Conservation (phyloP, 306 rosid species). For the Trifolium pratense region DNA sequence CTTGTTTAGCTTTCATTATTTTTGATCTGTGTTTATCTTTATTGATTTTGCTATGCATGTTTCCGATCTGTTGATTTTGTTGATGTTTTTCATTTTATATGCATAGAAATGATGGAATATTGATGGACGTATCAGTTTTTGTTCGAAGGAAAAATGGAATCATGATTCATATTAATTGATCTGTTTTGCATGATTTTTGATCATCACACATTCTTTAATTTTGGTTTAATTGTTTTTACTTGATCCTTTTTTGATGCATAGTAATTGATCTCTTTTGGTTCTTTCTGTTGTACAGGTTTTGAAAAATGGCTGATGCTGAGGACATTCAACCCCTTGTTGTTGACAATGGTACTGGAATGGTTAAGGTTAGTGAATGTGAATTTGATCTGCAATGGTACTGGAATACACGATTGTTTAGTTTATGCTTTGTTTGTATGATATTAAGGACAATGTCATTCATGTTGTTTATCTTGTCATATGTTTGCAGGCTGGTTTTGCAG, state of each 20-base stretch:
- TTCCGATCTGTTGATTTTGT: constrained; percentile 34
- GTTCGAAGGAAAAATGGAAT: not conserved
- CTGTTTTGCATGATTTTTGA: constrained; percentile 21
- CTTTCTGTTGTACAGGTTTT: constrained; percentile 42
- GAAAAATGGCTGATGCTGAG: constrained; percentile 63
- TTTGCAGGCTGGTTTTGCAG: constrained; percentile 71
- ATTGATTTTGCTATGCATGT: not conserved
- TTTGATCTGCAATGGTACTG: not conserved
- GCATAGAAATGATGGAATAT: constrained; percentile 5
- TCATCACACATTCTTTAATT: no score
- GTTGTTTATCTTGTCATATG: not conserved
- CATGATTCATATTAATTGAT: not conserved
- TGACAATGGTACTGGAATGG: constrained; percentile 79
- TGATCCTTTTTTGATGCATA: no score
- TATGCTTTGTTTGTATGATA: not conserved
- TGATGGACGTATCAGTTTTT: not conserved
- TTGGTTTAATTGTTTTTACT: no score
- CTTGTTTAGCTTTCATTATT: not conserved
- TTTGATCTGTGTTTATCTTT: not conserved
- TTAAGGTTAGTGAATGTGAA: constrained; percentile 54
- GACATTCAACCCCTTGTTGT: constrained; percentile 72
- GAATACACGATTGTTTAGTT: not conserved
- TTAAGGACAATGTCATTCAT: not conserved
- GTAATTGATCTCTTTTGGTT: not conserved
- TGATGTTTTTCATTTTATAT: not conserved